Conservation (phyloP, 2,329 filamentous ascomycete genomes). For the Pseudogymnoascus sp. region DNA sequence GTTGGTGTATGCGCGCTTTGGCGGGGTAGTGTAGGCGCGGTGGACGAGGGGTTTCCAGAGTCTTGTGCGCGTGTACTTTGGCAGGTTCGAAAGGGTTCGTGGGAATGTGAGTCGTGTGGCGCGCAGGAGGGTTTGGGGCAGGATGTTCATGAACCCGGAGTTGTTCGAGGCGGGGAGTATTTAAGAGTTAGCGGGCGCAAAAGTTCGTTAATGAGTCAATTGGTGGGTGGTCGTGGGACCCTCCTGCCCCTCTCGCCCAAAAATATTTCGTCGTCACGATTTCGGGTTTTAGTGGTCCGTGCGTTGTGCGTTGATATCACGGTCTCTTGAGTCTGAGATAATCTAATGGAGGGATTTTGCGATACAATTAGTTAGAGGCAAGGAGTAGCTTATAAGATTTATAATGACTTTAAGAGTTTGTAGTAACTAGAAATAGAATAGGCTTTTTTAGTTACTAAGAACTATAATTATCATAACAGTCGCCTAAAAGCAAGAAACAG, state of each 20-base stretch:
- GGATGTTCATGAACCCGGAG: conserved; percentile 4
- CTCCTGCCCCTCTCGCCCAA: conserved; percentile 1
- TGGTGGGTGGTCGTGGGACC: background rate
- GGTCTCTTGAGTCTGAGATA: background rate
- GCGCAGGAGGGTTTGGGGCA: conserved; percentile 1
- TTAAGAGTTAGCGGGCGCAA: conserved; percentile 3
- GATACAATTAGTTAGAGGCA: background rate
- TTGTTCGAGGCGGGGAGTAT: background rate
- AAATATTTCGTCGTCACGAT: conserved; percentile 4
- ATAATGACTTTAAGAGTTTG: no score
- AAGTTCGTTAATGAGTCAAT: conserved; percentile 2
- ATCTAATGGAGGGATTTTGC: background rate
- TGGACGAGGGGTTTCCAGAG: background rate
- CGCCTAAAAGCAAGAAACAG: background rate
- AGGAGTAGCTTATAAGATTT: background rate
- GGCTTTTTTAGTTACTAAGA: background rate
- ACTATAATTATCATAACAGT: background rate
- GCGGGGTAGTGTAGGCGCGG: conserved; percentile 4
- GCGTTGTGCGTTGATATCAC: background rate
- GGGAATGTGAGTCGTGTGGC: background rate
- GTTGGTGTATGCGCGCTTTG: background rate
- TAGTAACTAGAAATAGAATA: background rate
- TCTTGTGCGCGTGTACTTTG: background rate
- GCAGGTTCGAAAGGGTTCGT: background rate
- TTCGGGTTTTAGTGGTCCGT: background rate